Conservation (phyloP, 805 yeast genomes). For the Candida maltosa region DNA sequence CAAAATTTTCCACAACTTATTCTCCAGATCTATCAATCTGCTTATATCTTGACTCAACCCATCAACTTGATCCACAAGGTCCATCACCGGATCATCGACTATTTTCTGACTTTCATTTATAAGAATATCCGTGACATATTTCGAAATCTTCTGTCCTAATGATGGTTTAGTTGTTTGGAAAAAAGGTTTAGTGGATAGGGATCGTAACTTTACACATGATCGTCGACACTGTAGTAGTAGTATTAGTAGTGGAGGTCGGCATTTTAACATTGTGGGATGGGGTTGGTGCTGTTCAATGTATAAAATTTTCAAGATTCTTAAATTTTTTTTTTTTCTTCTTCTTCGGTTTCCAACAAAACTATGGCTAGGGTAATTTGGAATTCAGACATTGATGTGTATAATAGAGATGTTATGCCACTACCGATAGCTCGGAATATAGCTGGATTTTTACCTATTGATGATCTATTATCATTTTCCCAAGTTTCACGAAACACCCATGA, state of each 20-base stretch:
- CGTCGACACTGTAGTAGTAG: conserved; percentile 1
- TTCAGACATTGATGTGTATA: conserved; percentile 43
- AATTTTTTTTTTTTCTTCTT: too few relatives aligned
- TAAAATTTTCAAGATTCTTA: too few relatives aligned
- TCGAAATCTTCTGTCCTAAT: background rate
- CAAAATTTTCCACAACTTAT: conserved; percentile 25
- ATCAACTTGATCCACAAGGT: conserved; percentile 9
- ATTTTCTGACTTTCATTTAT: background rate
- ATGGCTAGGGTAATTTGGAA: conserved; percentile 48
- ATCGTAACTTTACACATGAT: too few relatives aligned
- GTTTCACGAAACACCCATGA: conserved; percentile 36
- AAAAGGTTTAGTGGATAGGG: conserved; percentile 1
- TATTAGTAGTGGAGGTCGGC: too few relatives aligned
- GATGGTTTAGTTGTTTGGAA: conserved; percentile 1
- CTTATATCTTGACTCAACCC: conserved; percentile 15
- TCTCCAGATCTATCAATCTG: conserved; percentile 25
- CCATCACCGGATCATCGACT: background rate
- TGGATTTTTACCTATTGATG: conserved; percentile 32
- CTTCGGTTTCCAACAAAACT: background rate
- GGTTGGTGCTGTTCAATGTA: too few relatives aligned
- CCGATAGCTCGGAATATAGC: conserved; percentile 35
- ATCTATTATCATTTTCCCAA: conserved; percentile 34
- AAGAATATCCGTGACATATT: conserved; percentile 1
- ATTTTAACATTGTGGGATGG: background rate
- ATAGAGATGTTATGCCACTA: conserved; percentile 34